Conservation (phyloP, 169 alveolate genomes). For the Cryptosporidium ubiquitum region DNA sequence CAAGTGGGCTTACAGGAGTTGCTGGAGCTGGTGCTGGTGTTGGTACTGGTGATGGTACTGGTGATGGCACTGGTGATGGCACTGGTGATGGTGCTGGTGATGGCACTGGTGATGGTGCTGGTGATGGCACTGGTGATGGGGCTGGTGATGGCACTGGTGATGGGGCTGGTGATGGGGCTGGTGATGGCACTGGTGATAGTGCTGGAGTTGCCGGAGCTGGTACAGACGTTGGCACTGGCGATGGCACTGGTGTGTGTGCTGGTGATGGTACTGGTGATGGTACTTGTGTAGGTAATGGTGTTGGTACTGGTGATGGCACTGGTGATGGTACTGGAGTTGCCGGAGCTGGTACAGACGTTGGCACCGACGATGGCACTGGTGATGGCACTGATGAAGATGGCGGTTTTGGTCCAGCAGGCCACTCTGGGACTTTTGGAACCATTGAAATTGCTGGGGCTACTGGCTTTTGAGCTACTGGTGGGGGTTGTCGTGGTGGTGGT, state of each 20-base stretch:
- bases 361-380: not conserved
- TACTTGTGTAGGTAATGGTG: constrained; percentile 6
- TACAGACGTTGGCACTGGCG: constrained; percentile 43
- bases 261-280: constrained; percentile 14
- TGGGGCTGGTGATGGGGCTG: not conserved
- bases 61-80: not conserved
- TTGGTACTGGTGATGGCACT: not conserved
- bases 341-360: not conserved
- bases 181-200: not conserved
- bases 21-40: not conserved
- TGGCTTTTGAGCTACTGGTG: not conserved
- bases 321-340: constrained; percentile 5
- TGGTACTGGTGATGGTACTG: constrained; percentile 16
- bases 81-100: constrained; percentile 1
- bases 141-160: not conserved
- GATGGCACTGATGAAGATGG: not conserved
- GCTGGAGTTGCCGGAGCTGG: constrained; percentile 41
- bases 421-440: not conserved
- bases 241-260: not conserved
- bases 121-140: constrained; percentile 2
- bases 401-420: no score
- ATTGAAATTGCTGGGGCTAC: not conserved
- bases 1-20: not conserved
- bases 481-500: no score
- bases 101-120: not conserved